Percentiles rank a stretch among this genome's conserved stretches.
These are phyloP conservation scores for Spathaspora girioi DNA, from an alignment of 805 yeast species.

Conservation along the genomic window DNA sequence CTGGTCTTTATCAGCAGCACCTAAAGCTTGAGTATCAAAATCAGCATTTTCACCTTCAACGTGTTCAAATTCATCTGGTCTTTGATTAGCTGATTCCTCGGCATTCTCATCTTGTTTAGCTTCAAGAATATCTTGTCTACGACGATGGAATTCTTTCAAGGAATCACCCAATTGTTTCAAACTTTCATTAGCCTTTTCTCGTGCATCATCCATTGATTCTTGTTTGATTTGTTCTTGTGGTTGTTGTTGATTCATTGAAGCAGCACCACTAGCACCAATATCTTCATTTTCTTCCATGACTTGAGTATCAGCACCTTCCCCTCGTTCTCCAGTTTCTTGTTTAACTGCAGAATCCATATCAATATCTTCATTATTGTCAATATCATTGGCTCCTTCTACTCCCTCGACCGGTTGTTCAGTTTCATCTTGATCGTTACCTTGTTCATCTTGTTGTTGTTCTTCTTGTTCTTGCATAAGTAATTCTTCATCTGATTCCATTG, in stretches of 20 bases:
- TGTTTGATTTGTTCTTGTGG: constrained; percentile 40
- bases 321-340: constrained; percentile 57
- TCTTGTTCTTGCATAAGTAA: constrained; percentile 23
- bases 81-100: constrained; percentile 56
- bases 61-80: constrained; percentile 85
- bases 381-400: constrained; percentile 50
- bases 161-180: constrained; percentile 89
- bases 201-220: constrained; percentile 46
- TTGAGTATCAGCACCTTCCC: constrained; percentile 58
- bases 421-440: constrained; percentile 30
- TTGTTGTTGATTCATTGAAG: constrained; percentile 35
- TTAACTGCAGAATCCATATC: constrained; percentile 58
- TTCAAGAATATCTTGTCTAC: constrained; percentile 83
- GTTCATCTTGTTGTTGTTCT: constrained; percentile 36
- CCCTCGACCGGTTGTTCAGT: constrained; percentile 46
- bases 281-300: constrained; percentile 59
- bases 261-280: constrained; percentile 63
- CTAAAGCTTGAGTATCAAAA: constrained; percentile 85
- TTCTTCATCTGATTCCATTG: constrained; percentile 24
- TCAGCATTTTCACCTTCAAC: constrained; percentile 76
- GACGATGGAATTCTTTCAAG: constrained; percentile 84
- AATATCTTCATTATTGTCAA: constrained; percentile 38
- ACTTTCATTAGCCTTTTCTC: constrained; percentile 70
- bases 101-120: constrained; percentile 44
- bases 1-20: constrained; percentile 81